phyloP scores from a whole-genome alignment of 1,139 yeast genomes.

The Tardiomyces blankii region DNA sequence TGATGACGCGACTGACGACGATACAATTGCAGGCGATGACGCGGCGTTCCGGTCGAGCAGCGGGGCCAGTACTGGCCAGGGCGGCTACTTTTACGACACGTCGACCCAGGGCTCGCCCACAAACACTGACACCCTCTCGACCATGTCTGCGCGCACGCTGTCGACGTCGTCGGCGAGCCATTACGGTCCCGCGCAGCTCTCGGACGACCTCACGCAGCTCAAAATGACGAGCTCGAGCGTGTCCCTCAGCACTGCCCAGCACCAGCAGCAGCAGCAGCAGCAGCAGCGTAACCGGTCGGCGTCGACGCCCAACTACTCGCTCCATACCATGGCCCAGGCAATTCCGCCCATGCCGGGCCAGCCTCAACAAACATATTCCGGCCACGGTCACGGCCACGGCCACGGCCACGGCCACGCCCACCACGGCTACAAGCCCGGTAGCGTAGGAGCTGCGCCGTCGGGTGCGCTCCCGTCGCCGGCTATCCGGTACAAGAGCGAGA shows the following conservation, averaged over 20 bases:
- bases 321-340: not conserved
- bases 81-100: not conserved
- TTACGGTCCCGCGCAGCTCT: not conserved
- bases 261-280: not conserved
- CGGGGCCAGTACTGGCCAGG: not conserved
- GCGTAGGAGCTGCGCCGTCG: not conserved
- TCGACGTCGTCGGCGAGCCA: not conserved
- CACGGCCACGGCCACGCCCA: not conserved
- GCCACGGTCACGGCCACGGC: conserved; percentile 2
- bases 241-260: not conserved
- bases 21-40: not conserved
- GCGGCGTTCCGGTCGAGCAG: not conserved
- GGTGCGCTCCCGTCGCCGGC: not conserved
- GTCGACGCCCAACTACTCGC: not conserved
- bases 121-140: not conserved
- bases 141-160: not conserved
- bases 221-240: not conserved
- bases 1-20: conserved; percentile 3
- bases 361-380: not conserved
- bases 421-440: conserved; percentile 1
- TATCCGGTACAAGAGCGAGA: not conserved
- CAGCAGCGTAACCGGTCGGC: conserved; percentile 1
- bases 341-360: not conserved
- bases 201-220: not conserved
- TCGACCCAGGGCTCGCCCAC: not conserved